Conservation (phyloP, 768 basidiomycete genomes). For the Boletus tomentosulus region DNA sequence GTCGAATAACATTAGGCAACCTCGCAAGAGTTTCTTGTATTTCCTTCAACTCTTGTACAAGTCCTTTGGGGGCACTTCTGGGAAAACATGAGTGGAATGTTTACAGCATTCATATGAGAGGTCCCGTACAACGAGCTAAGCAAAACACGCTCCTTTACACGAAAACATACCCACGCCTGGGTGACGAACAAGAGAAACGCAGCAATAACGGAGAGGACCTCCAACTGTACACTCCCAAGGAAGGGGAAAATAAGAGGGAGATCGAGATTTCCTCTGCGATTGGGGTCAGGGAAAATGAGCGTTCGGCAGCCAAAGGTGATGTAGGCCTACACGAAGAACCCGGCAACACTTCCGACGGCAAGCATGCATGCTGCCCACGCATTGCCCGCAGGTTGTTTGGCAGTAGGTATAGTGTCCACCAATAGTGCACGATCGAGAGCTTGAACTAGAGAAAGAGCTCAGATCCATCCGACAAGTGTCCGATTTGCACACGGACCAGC, state of each 20-base stretch:
- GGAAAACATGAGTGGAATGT: slow-evolving; percentile 2
- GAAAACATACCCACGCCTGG: slow-evolving; percentile 57
- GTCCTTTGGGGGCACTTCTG: slow-evolving; percentile 26
- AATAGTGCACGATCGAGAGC: slow-evolving; percentile 88
- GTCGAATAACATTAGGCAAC: slow-evolving; percentile 70
- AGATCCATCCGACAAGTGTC: not conserved
- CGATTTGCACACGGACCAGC: slow-evolving; percentile 34
- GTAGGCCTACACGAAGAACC: slow-evolving; percentile 75
- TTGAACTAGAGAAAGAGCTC: slow-evolving; percentile 50
- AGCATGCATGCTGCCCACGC: slow-evolving; percentile 97
- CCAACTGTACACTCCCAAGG: slow-evolving; percentile 73
- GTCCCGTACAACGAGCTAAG: slow-evolving; percentile 35
- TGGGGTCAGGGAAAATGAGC: not conserved
- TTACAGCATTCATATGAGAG: not conserved
- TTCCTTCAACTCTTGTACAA: slow-evolving; percentile 47
- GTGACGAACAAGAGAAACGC: slow-evolving; percentile 59
- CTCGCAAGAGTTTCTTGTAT: slow-evolving; percentile 69
- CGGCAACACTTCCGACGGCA: slow-evolving; percentile 78
- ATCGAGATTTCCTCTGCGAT: slow-evolving; percentile 69
- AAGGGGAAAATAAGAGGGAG: slow-evolving; percentile 67
- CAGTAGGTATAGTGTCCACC: slow-evolving; percentile 76
- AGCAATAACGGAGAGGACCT: slow-evolving; percentile 77
- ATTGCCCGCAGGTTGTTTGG: slow-evolving; percentile 78
- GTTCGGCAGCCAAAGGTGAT: not conserved
- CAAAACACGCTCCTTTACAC: slow-evolving; percentile 74